Evolutionary conservation across 75 land plant genomes (phyloP), one percentile per base, ranked within the genome.

Genomic region (Picea glauca): DNA sequence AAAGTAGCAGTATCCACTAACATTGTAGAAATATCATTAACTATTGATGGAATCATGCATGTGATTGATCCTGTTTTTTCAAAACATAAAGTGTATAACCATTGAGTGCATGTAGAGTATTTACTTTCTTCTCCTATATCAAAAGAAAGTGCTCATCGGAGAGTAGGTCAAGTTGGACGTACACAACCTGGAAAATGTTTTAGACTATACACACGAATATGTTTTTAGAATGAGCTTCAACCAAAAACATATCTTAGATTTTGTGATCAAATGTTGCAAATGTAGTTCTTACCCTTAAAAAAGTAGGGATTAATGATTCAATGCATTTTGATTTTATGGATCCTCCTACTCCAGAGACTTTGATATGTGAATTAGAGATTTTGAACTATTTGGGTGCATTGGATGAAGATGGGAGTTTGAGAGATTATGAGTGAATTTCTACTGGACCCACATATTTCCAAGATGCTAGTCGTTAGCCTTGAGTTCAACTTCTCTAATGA

Each of bases 401-500:
- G 21, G 81, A 77, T 77, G 82, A 80, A 26, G 82, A 80, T 23
- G 82, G 82, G 40, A 77, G 26, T 38, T 30, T 80, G 46, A 80
- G 62, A 30, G 35, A 33, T 87, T 18, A 87, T 87, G 89, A 87
- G 89, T 66, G 88, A 87, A 60, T 87, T 87, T 77, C 89, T 88
- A 17, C 68, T 87, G 79, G 89, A 87, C 74, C 89, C 87, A 20
- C 89, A 87, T 58, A 85, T 87, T 84, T 79, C 89, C 14, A 87
- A 87, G 79, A 87, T 87, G 87, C 82, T 87, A 63, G 88, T 87
- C 35, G 78, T 80, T 13, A 87, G 89, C 82, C 87, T 82, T 6
- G 78, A 87, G 35, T 85, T 85, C 79, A 85, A 87, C 63, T 87
- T 84, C 72, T 87, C 89, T 54, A 87, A 87, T 77, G 89, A 87